Base-by-base conservation (phyloP, 257 asterid species). In the Striga asiatica region DNA sequence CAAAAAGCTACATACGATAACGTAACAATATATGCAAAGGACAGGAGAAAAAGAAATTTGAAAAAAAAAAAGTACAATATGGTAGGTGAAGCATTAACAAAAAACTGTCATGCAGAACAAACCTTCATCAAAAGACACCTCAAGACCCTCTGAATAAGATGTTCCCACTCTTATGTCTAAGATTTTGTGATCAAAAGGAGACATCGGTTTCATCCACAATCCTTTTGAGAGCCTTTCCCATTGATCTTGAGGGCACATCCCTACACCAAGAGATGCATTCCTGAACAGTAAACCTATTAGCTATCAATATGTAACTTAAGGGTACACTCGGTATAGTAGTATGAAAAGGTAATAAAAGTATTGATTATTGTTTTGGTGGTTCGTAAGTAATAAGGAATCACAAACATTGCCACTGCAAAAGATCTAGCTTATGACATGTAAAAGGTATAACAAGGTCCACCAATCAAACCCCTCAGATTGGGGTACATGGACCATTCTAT, bases 41-140 rank as follows among this genome's bases (percentile, higher is more conserved):
- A 20, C 27, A 58, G 19, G 48, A 8, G 49, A 18, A 19, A 43
- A 22, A 24, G 52, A 57, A 11, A 43, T 19, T 43, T 28, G 38
- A 60, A 7, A 21, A 54, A 5, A 21, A 16, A 43, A 59, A 38
- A 18, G 35, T 29, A 29, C 5, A 29, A 29, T 5, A 57, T 12
- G 24, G 17, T 22, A 50, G 32, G 12, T 14, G 28, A 48, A 57
- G 29, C 32, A 45, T 43, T 9, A 23, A 45, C 34, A 25, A 27
- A 18, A 2, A 55, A 47, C 19, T 54, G 37, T 47, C 21, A 55
- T 13, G 61, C 63, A 60, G 29, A 54, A 68, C 75, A 27, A 75
- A 87, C 98, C 98, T 82, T 87, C 98, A 61, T 74, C 74, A 48
- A 87, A 76, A 38, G 95, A 84, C 46, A 91, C 84, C 75, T 74